These are phyloP conservation scores for Candida insectorum DNA, from an alignment of 805 yeast genomes.

Conservation along the genomic window DNA sequence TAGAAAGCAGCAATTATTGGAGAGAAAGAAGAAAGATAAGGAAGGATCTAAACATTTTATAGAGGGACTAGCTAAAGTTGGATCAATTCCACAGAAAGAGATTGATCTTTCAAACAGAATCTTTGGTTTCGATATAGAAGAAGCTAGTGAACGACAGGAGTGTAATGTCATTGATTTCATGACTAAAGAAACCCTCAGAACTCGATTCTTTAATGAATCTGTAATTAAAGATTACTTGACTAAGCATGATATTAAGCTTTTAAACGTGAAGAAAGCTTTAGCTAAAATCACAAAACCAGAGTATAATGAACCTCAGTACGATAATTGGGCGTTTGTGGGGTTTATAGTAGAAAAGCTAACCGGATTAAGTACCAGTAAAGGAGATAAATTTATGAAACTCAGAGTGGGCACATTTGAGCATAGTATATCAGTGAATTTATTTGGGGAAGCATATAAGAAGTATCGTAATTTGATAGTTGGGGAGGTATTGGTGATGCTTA, in stretches of 20 bases:
- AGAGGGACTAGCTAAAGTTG: slow-evolving; percentile 1
- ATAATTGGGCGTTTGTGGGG: slow-evolving; percentile 83
- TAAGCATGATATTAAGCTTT: slow-evolving; percentile 43
- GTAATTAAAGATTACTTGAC: not conserved
- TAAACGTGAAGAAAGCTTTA: slow-evolving; percentile 56
- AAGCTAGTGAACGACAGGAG: slow-evolving; percentile 3
- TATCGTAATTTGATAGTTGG: slow-evolving; percentile 77
- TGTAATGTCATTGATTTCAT: slow-evolving; percentile 1
- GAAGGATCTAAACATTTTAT: slow-evolving; percentile 6
- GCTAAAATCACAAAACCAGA: slow-evolving; percentile 69
- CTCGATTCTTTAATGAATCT: slow-evolving; percentile 1
- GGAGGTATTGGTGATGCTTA: slow-evolving; percentile 67
- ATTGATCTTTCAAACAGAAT: slow-evolving; percentile 22
- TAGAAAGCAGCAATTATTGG: slow-evolving; percentile 16
- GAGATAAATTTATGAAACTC: slow-evolving; percentile 55
- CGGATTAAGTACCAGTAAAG: slow-evolving; percentile 41
- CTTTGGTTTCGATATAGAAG: slow-evolving; percentile 21
- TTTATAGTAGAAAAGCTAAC: slow-evolving; percentile 57
- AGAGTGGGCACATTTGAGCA: slow-evolving; percentile 66
- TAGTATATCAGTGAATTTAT: slow-evolving; percentile 57
- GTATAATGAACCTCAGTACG: slow-evolving; percentile 62
- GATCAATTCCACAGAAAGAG: slow-evolving; percentile 6
- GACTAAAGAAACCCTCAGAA: slow-evolving; percentile 2
- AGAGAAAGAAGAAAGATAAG: slow-evolving; percentile 10
- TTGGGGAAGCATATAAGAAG: slow-evolving; percentile 63